Percentiles rank a stretch among this genome's conserved stretches.
These are phyloP conservation scores for Aspergillus vadensis DNA, from an alignment of 2,329 filamentous ascomycete genomes.

Conservation along the genomic window DNA sequence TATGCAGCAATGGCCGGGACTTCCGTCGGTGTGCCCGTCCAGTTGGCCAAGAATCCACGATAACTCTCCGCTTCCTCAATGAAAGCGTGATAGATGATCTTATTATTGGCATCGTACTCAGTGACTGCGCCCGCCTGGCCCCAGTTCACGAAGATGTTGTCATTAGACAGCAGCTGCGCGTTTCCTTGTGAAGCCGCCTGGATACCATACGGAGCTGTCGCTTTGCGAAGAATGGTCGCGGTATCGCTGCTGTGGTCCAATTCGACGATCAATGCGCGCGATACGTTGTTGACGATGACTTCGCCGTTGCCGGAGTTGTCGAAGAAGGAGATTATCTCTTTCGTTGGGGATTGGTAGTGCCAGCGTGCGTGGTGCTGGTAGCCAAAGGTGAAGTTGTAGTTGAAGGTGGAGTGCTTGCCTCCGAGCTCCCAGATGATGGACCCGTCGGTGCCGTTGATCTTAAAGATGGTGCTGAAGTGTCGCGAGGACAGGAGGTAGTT, in stretches of 20 bases:
- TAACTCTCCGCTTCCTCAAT: constrained; percentile 44
- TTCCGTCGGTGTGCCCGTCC: constrained; percentile 41
- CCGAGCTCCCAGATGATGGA: constrained; percentile 53
- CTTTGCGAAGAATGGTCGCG: constrained; percentile 43
- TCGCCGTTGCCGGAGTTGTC: constrained; percentile 56
- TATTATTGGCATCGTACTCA: constrained; percentile 36
- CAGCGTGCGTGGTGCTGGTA: constrained; percentile 56
- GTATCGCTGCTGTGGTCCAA: constrained; percentile 49
- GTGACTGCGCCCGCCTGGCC: constrained; percentile 52
- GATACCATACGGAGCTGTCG: constrained; percentile 52
- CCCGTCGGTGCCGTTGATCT: constrained; percentile 50
- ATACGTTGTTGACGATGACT: constrained; percentile 44
- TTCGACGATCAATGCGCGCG: constrained; percentile 48
- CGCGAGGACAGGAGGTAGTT: constrained; percentile 54
- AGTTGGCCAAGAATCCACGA: constrained; percentile 43
- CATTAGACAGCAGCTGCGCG: constrained; percentile 57
- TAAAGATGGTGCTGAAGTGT: constrained; percentile 50
- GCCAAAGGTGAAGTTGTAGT: constrained; percentile 50
- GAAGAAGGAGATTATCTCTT: constrained; percentile 57
- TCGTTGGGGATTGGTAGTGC: constrained; percentile 43
- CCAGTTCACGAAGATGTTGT: constrained; percentile 60
- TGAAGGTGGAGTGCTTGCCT: constrained; percentile 49
- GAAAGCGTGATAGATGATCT: constrained; percentile 42
- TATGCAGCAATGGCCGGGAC: constrained; percentile 42
- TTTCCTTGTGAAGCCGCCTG: constrained; percentile 55